Conservation (phyloP, 2,329 filamentous ascomycete species). For the Aquanectria penicillioides region DNA sequence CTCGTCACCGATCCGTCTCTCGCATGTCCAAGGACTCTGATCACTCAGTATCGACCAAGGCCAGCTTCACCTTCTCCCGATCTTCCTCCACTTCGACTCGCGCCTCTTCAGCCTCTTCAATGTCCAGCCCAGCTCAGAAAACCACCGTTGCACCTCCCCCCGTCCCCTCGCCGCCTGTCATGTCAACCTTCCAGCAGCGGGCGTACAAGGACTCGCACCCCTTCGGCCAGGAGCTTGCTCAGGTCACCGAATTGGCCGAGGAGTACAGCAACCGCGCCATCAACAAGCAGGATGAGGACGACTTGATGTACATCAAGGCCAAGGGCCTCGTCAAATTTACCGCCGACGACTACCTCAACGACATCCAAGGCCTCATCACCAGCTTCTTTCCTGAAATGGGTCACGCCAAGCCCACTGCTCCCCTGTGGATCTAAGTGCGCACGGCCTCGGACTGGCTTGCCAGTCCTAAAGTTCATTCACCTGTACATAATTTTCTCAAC, state of each 20-base stretch:
- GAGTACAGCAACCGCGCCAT: slow-evolving; percentile 77
- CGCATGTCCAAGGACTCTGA: slow-evolving; percentile 66
- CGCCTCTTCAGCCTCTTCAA: slow-evolving; percentile 58
- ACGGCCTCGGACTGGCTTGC: slow-evolving; percentile 22
- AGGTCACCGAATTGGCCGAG: slow-evolving; percentile 93
- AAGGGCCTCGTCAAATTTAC: slow-evolving; percentile 78
- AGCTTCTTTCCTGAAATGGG: slow-evolving; percentile 63
- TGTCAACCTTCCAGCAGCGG: slow-evolving; percentile 50
- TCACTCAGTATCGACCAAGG: slow-evolving; percentile 64
- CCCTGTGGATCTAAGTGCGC: slow-evolving; percentile 60
- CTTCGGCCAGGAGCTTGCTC: slow-evolving; percentile 88
- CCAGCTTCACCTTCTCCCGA: slow-evolving; percentile 65
- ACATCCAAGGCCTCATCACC: slow-evolving; percentile 77
- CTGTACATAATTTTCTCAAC: slow-evolving; percentile 47
- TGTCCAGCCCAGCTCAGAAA: slow-evolving; percentile 45
- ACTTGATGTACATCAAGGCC: slow-evolving; percentile 71
- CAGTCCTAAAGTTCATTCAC: slow-evolving; percentile 37
- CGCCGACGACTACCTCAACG: slow-evolving; percentile 84
- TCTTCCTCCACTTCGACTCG: slow-evolving; percentile 66
- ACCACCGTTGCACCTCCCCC: slow-evolving; percentile 39
- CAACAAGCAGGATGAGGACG: slow-evolving; percentile 72
- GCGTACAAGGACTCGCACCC: slow-evolving; percentile 66
- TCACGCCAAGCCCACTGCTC: slow-evolving; percentile 46
- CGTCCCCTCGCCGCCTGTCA: slow-evolving; percentile 43
- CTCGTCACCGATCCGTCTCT: slow-evolving; percentile 71